Percentiles rank a stretch among this genome's conserved stretches.
These are phyloP conservation scores for Trichoderma asperellum DNA, from an alignment of 2,329 filamentous ascomycete genomes.

Conservation along the genomic window DNA sequence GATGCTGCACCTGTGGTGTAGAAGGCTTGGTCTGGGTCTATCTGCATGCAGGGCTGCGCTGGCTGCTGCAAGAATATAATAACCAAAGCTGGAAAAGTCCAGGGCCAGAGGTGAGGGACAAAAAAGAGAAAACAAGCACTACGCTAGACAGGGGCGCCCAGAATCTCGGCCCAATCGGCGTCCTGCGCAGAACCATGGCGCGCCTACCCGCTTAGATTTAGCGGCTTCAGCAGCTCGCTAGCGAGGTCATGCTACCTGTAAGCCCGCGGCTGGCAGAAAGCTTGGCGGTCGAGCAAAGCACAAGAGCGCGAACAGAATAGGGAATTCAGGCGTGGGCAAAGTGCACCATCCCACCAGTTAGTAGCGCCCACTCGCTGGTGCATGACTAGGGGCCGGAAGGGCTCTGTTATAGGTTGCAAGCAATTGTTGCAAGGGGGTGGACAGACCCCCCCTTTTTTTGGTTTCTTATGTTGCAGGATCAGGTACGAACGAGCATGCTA, in stretches of 20 bases:
- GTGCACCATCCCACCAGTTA: background rate
- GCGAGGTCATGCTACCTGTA: background rate
- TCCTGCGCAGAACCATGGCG: slow-evolving; percentile 1
- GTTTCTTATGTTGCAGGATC: background rate
- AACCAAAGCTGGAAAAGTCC: slow-evolving; percentile 9
- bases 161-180: slow-evolving; percentile 24
- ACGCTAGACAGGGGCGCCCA: slow-evolving; percentile 14
- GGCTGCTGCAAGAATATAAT: background rate
- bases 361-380: background rate
- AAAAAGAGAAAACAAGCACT: slow-evolving; percentile 14
- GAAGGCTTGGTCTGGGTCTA: background rate
- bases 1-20: background rate
- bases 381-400: background rate
- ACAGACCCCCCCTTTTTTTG: slow-evolving; percentile 9
- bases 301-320: background rate
- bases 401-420: background rate
- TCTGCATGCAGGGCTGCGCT: background rate
- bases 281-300: slow-evolving; percentile 14
- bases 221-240: slow-evolving; percentile 1
- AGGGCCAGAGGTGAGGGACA: background rate
- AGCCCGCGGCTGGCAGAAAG: slow-evolving; percentile 20
- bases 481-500: background rate
- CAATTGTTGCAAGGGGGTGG: background rate
- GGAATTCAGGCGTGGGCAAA: background rate
- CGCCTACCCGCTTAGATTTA: slow-evolving; percentile 6